These are phyloP conservation scores for Castanea sativa DNA, from an alignment of 306 rosid genomes.

Conservation along the genomic window DNA sequence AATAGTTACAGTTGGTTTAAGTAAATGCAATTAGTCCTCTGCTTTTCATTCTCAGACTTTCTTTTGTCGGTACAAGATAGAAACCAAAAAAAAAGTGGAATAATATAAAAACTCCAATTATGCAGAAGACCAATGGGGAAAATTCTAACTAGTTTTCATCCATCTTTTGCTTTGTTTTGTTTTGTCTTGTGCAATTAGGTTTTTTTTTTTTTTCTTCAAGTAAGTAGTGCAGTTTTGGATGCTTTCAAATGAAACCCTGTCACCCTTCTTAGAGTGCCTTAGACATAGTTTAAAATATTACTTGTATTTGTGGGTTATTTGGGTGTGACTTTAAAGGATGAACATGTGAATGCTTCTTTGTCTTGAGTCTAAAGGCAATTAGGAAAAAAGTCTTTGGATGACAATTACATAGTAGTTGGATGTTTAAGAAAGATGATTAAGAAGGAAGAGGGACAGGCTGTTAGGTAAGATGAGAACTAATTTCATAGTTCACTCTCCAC, in stretches of 20 bases:
- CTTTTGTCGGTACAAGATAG: neutral
- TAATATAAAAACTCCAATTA: neutral
- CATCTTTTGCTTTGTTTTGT: neutral
- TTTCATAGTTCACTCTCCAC: neutral
- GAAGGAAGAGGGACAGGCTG: neutral
- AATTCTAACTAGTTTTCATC: neutral
- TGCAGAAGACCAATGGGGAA: neutral
- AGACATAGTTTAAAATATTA: conserved; percentile 14
- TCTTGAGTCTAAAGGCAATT: conserved; percentile 23
- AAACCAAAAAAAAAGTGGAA: neutral
- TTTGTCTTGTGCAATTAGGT: no score
- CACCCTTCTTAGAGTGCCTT: neutral
- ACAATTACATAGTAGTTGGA: conserved; percentile 19
- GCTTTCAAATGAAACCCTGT: neutral
- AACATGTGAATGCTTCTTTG: conserved; percentile 17
- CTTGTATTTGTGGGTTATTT: conserved; percentile 16
- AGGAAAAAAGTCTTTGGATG: conserved; percentile 5
- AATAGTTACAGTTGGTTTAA: no score
- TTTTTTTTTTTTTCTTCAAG: neutral
- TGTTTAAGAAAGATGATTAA: neutral
- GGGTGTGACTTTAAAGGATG: conserved; percentile 22
- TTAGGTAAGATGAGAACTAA: neutral
- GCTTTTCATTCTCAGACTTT: neutral
- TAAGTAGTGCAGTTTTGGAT: neutral
- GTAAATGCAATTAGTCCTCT: no score